Evolutionary conservation across 768 basidiomycete species (phyloP).

Genomic region (Tylopilus plumbeoviolaceoides): DNA sequence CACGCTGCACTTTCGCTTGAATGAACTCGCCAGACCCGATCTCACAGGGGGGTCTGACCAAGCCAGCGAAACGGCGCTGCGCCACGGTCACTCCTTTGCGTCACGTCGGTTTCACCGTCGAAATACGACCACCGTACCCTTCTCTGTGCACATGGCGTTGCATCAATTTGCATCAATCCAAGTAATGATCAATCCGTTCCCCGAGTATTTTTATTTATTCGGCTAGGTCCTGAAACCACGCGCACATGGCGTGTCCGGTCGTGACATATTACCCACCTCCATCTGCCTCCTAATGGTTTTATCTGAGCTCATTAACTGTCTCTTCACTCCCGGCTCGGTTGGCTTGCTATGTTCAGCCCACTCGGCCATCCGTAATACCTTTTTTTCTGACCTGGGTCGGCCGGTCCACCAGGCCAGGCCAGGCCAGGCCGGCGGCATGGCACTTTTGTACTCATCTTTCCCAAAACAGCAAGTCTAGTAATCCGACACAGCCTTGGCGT

Average conservation of each 20-base stretch:
- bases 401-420: not conserved
- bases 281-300: not conserved
- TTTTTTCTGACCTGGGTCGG: not conserved
- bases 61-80: not conserved
- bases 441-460: not conserved
- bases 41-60: not conserved
- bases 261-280: not conserved
- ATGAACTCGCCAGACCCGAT: not conserved
- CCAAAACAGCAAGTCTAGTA: conserved; percentile 15
- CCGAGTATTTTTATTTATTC: not conserved
- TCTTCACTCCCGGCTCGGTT: not conserved
- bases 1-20: not conserved
- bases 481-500: conserved; percentile 13
- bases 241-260: conserved; percentile 8
- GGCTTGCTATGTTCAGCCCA: not conserved
- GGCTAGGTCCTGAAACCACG: conserved; percentile 13
- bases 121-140: not conserved
- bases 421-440: not conserved
- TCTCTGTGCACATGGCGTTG: not conserved
- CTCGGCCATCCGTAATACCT: not conserved
- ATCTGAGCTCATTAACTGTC: not conserved
- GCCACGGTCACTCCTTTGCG: not conserved
- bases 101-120: not conserved
- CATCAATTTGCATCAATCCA: not conserved
- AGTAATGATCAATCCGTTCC: conserved; percentile 1